These are phyloP conservation scores for Ampelocalamus luodianensis DNA, from an alignment of 176 grass and related monocot species.

Conservation along the genomic window DNA sequence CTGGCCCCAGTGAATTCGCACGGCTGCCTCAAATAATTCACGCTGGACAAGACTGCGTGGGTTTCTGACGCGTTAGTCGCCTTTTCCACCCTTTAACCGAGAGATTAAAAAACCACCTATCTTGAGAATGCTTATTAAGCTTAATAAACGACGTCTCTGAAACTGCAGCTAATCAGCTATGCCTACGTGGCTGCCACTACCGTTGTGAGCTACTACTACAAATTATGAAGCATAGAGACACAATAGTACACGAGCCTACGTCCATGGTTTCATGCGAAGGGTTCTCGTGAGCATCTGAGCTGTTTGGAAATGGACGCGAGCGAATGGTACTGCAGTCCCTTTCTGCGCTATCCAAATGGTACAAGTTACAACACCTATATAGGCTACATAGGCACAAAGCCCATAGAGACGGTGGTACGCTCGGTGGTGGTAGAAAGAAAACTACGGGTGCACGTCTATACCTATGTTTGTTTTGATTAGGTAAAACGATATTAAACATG, in stretches of 20 bases:
- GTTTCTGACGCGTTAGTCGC: neutral
- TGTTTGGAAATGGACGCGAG: conserved; percentile 1
- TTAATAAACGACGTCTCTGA: neutral
- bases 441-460: too few species aligned
- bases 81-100: neutral
- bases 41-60: neutral
- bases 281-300: neutral
- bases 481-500: too few species aligned
- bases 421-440: too few species aligned
- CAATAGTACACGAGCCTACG: neutral
- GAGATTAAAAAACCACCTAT: neutral
- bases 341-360: neutral
- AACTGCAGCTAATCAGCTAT: neutral
- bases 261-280: too few species aligned
- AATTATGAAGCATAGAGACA: neutral
- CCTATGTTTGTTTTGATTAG: too few species aligned
- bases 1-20: conserved; percentile 24
- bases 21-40: neutral
- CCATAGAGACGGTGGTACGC: neutral
- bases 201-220: neutral
- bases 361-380: neutral
- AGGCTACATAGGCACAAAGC: neutral
- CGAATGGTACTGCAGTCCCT: neutral
- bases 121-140: conserved; percentile 5
- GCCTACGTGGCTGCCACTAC: neutral